Percentiles rank a stretch among this genome's conserved stretches.
Evolutionary conservation across 2,329 filamentous ascomycete genomes (phyloP).

Genomic region (Penicillium sp.): DNA sequence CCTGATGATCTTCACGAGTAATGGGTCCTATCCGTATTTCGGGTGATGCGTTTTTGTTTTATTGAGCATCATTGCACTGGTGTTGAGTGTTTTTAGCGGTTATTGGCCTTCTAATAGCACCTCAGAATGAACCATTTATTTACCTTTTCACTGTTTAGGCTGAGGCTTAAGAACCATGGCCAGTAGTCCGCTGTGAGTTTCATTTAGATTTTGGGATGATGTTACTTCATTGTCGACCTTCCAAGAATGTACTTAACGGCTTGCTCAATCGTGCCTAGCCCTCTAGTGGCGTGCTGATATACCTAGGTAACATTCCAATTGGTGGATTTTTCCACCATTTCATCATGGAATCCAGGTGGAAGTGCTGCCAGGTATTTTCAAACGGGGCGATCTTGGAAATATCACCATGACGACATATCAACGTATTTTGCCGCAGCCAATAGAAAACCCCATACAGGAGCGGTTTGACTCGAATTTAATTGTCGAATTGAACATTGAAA

Average conservation of each 20-base stretch:
- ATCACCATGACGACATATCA: slow-evolving; percentile 11
- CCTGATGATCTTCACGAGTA: slow-evolving; percentile 31
- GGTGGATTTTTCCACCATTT: background rate
- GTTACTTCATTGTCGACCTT: background rate
- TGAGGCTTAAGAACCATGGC: background rate
- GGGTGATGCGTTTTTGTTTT: background rate
- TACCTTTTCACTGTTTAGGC: background rate
- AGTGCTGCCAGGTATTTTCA: background rate
- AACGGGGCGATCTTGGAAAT: background rate
- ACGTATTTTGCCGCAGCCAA: background rate
- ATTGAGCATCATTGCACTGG: slow-evolving; percentile 1
- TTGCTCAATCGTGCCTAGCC: background rate
- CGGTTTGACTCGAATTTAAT: background rate
- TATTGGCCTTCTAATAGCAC: background rate
- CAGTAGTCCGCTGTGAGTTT: background rate
- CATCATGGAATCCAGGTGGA: no score
- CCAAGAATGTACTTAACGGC: background rate
- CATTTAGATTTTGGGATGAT: background rate
- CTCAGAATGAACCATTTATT: slow-evolving; percentile 1
- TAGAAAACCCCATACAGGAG: background rate
- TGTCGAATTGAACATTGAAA: background rate
- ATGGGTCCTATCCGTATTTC: background rate
- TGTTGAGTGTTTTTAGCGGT: background rate
- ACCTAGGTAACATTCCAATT: background rate
- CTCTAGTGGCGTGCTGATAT: background rate